Conservation (phyloP, 768 basidiomycete genomes). For the Austroboletus festivus region DNA sequence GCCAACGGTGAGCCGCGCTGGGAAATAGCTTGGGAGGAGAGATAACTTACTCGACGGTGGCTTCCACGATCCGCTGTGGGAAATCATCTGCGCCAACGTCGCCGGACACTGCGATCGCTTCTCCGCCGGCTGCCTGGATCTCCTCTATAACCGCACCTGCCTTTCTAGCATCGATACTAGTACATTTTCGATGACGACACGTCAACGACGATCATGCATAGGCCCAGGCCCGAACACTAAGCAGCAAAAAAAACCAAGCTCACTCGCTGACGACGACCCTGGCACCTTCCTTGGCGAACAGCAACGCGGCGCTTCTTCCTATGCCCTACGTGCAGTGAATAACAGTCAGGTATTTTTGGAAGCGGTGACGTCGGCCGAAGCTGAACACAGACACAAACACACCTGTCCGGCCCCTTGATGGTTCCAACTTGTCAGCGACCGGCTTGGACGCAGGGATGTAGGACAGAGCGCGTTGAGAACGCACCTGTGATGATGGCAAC, state of each 20-base stretch:
- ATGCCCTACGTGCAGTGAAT: slow-evolving; percentile 54
- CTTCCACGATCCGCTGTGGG: slow-evolving; percentile 72
- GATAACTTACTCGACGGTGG: slow-evolving; percentile 66
- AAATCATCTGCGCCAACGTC: slow-evolving; percentile 84
- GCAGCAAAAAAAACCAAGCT: too few relatives aligned
- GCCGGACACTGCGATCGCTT: slow-evolving; percentile 70
- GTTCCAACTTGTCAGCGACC: background rate
- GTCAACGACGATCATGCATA: too few relatives aligned
- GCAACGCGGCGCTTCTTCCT: slow-evolving; percentile 66
- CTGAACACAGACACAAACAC: slow-evolving; percentile 1
- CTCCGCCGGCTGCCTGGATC: slow-evolving; percentile 70
- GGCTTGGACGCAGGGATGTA: too few relatives aligned
- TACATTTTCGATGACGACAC: background rate
- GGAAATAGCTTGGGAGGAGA: too few relatives aligned
- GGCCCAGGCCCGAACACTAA: too few relatives aligned
- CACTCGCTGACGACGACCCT: slow-evolving; percentile 85
- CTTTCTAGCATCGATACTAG: slow-evolving; percentile 70
- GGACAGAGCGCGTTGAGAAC: too few relatives aligned
- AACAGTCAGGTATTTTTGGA: too few relatives aligned
- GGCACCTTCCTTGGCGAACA: slow-evolving; percentile 83
- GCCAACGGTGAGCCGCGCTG: too few relatives aligned
- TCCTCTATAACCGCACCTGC: slow-evolving; percentile 65
- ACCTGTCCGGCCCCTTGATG: slow-evolving; percentile 75
- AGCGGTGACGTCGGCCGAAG: background rate
- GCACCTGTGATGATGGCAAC: slow-evolving; percentile 85